Percentiles rank a stretch among this genome's conserved stretches.
Evolutionary conservation across 352 stramenopile genomes (phyloP).

Genomic region (Globisporangium nodosum): DNA sequence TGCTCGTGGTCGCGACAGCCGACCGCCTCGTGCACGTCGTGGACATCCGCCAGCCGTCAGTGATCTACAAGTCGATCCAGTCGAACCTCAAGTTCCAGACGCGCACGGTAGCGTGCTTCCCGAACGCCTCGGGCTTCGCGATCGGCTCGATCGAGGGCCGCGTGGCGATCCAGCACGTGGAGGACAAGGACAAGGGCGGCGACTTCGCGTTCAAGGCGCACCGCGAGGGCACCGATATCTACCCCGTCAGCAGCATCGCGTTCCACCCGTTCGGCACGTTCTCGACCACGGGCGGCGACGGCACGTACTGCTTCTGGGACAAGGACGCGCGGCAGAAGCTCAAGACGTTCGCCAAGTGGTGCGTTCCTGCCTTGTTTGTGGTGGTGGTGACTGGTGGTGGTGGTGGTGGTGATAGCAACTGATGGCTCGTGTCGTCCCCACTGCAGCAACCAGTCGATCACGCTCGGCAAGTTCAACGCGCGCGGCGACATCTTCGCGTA

Average conservation of each 20-base stretch:
- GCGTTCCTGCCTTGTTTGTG: slow-evolving; percentile 7
- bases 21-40: slow-evolving; percentile 88
- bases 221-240: slow-evolving; percentile 83
- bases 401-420: too few relatives aligned
- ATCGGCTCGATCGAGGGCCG: slow-evolving; percentile 90
- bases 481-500: slow-evolving; percentile 95
- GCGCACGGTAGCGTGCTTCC: slow-evolving; percentile 85
- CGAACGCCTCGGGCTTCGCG: slow-evolving; percentile 84
- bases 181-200: slow-evolving; percentile 75
- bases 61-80: slow-evolving; percentile 84
- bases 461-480: slow-evolving; percentile 90
- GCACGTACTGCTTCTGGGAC: slow-evolving; percentile 98
- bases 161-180: slow-evolving; percentile 87
- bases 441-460: slow-evolving; percentile 85
- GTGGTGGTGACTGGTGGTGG: too few relatives aligned
- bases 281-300: slow-evolving; percentile 93
- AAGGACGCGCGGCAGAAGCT: slow-evolving; percentile 97
- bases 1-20: slow-evolving; percentile 93
- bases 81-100: slow-evolving; percentile 88
- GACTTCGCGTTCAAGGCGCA: slow-evolving; percentile 94
- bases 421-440: too few relatives aligned
- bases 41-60: slow-evolving; percentile 74
- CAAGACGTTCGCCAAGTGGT: slow-evolving; percentile 87
- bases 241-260: slow-evolving; percentile 85
- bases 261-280: slow-evolving; percentile 95